A percentile compares a stretch with the other conserved stretches of the same genome.
Conservation (phyloP, 2,329 filamentous ascomycete species). For the Fusarium ambrosium region DNA sequence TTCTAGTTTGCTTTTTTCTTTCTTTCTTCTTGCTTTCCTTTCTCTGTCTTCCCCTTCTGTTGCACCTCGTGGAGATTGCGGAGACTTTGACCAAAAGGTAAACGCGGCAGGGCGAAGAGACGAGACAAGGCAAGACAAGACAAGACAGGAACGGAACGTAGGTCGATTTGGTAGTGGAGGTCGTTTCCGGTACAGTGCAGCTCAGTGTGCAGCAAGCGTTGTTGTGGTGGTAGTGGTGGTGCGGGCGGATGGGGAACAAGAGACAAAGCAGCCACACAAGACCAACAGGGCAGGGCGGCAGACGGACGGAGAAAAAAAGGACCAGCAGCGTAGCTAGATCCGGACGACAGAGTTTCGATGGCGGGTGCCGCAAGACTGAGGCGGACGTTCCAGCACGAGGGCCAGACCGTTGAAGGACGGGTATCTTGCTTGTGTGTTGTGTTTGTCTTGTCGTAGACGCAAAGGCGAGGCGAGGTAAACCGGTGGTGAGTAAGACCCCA, state of each 20-base stretch:
- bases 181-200: neutral
- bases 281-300: constrained; percentile 27
- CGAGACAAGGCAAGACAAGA: constrained; percentile 14
- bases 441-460: constrained; percentile 20
- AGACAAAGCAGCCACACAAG: neutral
- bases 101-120: constrained; percentile 29
- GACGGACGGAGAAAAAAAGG: constrained; percentile 21
- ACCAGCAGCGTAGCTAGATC: constrained; percentile 41
- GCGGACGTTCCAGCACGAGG: constrained; percentile 43
- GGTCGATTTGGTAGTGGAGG: constrained; percentile 35
- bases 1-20: constrained; percentile 39
- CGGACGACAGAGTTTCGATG: constrained; percentile 39
- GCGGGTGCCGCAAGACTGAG: constrained; percentile 29
- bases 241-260: constrained; percentile 29
- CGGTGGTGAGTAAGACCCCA: constrained; percentile 33
- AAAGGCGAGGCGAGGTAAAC: constrained; percentile 17
- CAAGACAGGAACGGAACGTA: constrained; percentile 18
- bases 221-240: neutral
- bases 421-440: too few species aligned
- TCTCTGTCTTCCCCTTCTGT: constrained; percentile 13
- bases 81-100: constrained; percentile 36
- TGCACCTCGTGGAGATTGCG: constrained; percentile 43
- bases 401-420: constrained; percentile 37
- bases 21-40: neutral
- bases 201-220: neutral